These are phyloP conservation scores for Xylariaceae sp. DNA, from an alignment of 2,329 filamentous ascomycete species.

Conservation along the genomic window DNA sequence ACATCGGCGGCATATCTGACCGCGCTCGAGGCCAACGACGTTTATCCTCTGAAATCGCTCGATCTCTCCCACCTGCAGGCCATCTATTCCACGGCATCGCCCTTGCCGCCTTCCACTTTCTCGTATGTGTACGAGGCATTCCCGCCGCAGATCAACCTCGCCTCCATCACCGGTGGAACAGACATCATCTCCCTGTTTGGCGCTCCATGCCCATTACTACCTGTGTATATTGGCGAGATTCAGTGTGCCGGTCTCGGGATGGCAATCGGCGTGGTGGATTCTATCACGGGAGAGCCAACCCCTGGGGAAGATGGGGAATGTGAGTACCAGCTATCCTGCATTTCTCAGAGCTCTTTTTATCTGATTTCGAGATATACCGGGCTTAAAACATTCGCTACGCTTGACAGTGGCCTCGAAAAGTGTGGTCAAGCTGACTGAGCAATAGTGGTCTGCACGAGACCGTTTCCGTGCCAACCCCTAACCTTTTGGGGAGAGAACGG, in stretches of 20 bases:
- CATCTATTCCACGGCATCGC: conserved; percentile 91
- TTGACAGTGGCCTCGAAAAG: no score
- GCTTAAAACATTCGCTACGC: no score
- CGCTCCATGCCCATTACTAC: conserved; percentile 68
- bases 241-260: conserved; percentile 73
- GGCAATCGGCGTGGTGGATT: conserved; percentile 59
- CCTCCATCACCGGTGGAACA: conserved; percentile 89
- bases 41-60: conserved; percentile 49
- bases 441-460: conserved; percentile 70
- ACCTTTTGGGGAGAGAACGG: conserved; percentile 75
- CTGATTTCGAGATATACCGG: no score
- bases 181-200: conserved; percentile 96
- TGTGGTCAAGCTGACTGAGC: no score
- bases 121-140: conserved; percentile 82
- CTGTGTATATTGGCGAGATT: conserved; percentile 66
- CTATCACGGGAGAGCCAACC: conserved; percentile 45
- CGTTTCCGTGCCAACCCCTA: conserved; percentile 87
- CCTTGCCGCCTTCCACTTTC: conserved; percentile 88
- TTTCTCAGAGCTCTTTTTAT: no score
- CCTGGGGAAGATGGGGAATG: conserved; percentile 67
- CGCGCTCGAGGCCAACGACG: conserved; percentile 71
- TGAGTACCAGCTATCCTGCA: conserved; percentile 1
- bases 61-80: conserved; percentile 63
- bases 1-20: conserved; percentile 92
- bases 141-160: conserved; percentile 72